Evolutionary conservation across 2,329 filamentous ascomycete species (phyloP).

Genomic region (Leptosphaerulina australis): DNA sequence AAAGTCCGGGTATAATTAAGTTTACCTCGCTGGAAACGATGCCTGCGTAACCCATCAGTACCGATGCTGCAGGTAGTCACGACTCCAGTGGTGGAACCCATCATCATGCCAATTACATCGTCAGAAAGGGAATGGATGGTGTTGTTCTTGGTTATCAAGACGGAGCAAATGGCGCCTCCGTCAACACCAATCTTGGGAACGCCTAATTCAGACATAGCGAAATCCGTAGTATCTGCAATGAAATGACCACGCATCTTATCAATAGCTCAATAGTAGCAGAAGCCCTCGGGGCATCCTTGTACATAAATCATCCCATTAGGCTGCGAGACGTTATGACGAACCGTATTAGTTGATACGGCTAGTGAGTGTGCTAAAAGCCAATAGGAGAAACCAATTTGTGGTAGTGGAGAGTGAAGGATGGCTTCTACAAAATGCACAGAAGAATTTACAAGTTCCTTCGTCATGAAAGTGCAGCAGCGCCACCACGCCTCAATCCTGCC

Average conservation of each 20-base stretch:
- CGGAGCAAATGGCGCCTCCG: slow-evolving; percentile 73
- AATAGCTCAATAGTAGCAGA: slow-evolving; percentile 75
- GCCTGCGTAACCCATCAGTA: slow-evolving; percentile 62
- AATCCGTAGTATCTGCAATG: slow-evolving; percentile 65
- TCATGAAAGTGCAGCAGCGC: too few species aligned
- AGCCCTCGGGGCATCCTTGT: slow-evolving; percentile 84
- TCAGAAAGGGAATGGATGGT: slow-evolving; percentile 73
- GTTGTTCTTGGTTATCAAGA: slow-evolving; percentile 89
- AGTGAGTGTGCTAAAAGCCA: too few species aligned
- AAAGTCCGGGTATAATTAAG: too few species aligned
- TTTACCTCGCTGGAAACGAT: slow-evolving; percentile 72
- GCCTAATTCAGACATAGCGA: slow-evolving; percentile 69
- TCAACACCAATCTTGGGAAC: slow-evolving; percentile 78
- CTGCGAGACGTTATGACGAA: slow-evolving; percentile 88
- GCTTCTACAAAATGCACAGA: too few species aligned
- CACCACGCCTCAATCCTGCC: too few species aligned
- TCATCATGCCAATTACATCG: slow-evolving; percentile 80
- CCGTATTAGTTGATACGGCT: too few species aligned
- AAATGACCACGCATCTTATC: slow-evolving; percentile 82
- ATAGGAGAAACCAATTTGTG: too few species aligned
- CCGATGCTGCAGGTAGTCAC: slow-evolving; percentile 82
- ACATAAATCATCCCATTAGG: slow-evolving; percentile 82
- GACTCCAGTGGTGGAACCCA: slow-evolving; percentile 81
- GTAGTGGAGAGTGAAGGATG: too few species aligned
- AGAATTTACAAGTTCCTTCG: too few species aligned